Percentiles rank a stretch among this genome's conserved stretches.
Conservation (phyloP, 352 stramenopile genomes). For the Phytophthora gonapodyides region DNA sequence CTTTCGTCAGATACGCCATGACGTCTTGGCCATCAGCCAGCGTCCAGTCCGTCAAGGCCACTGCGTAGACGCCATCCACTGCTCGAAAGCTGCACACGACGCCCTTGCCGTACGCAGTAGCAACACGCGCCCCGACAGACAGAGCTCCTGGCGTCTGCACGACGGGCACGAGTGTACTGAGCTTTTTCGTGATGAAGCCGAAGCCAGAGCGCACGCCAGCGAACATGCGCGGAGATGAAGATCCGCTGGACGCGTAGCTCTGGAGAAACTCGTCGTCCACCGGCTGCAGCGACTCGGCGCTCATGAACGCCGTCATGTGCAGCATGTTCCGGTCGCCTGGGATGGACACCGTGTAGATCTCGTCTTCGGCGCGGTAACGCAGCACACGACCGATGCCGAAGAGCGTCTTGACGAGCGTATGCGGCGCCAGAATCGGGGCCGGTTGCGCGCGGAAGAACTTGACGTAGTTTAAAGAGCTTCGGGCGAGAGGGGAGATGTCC, state of each 20-base stretch:
- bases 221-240: slow-evolving; percentile 70
- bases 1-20: slow-evolving; percentile 55
- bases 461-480: slow-evolving; percentile 61
- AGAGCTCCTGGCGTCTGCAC: slow-evolving; percentile 12
- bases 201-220: slow-evolving; percentile 70
- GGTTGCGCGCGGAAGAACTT: slow-evolving; percentile 53
- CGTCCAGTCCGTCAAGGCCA: slow-evolving; percentile 59
- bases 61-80: slow-evolving; percentile 50
- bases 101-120: slow-evolving; percentile 67
- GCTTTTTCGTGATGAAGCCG: slow-evolving; percentile 81
- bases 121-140: slow-evolving; percentile 44
- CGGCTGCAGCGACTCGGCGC: slow-evolving; percentile 50
- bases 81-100: slow-evolving; percentile 52
- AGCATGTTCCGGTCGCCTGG: slow-evolving; percentile 45
- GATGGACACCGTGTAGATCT: slow-evolving; percentile 72
- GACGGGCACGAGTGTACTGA: slow-evolving; percentile 71
- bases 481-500: slow-evolving; percentile 42
- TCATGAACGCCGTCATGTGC: slow-evolving; percentile 51
- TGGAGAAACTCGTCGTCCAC: slow-evolving; percentile 42
- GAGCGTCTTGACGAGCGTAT: slow-evolving; percentile 72
- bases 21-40: slow-evolving; percentile 45
- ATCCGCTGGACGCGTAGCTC: slow-evolving; percentile 28
- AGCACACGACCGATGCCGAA: slow-evolving; percentile 76
- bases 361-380: slow-evolving; percentile 66
- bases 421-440: slow-evolving; percentile 45